Evolutionary conservation across 345 rosid genomes (phyloP), one percentile per base, ranked within the genome.

Genomic region (Noccaea bulbosa): DNA sequence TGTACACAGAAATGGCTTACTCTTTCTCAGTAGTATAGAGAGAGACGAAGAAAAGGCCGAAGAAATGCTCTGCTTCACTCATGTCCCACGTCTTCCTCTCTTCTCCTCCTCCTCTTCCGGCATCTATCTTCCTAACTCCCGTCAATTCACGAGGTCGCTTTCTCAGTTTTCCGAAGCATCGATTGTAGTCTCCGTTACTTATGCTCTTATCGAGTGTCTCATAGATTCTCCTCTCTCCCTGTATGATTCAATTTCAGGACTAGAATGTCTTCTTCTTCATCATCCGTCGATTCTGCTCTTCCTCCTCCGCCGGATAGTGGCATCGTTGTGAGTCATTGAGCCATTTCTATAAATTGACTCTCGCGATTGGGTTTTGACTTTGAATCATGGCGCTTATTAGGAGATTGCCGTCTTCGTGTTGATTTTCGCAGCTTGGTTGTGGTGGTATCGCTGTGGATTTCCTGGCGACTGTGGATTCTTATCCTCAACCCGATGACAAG

Each of bases 401-500:
- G 67, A 33, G 38, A 44, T 30, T 71, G 5, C 65, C 50, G 11
- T 52, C 17, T 40, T 57, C 61, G 11, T 67, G 69, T 75, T 75
- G 47, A 15, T 62, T 68, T 74, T 50, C 33, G 65, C 89, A 93
- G 96, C 77, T 93, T 41, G 97, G 97, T 7, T 83, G 87, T 35
- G 95, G 97, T 45, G 81, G 72, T 8, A 76, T 73, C 40, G 30
- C 66, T 15, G 79, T 92, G 11, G 98, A 88, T 83, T 87, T 84
- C 74, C 67, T 90, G 75, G 98, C 98, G 2, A 76, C 89, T 0
- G 95, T 92, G 35, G 84, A 86, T 67, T 70, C 88, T 71, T 90
- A 73, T 75, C 96, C 97, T 47, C 81, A 86, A 24, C 97, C 97
- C 4, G 97, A 93, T 16, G 96, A 93, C 39, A 93, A 93, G 84